Conservation (phyloP, 352 stramenopile species). For the Phytophthora tentaculata region DNA sequence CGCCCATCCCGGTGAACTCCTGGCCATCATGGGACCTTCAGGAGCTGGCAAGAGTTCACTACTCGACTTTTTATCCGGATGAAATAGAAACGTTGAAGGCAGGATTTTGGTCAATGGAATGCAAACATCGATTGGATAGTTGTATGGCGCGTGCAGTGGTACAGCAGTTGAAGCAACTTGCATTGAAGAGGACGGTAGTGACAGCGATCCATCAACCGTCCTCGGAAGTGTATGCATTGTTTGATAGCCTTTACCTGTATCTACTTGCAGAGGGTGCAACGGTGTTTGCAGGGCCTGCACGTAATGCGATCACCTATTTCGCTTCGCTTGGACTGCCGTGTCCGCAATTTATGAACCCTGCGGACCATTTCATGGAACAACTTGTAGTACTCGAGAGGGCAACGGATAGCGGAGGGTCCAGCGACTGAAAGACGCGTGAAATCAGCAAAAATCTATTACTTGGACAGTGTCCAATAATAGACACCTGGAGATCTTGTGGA, state of each 20-base stretch:
- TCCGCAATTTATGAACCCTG: slow-evolving; percentile 51
- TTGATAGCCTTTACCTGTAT: slow-evolving; percentile 49
- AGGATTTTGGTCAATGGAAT: slow-evolving; percentile 66
- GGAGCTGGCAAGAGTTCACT: slow-evolving; percentile 92
- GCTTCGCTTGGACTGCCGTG: slow-evolving; percentile 36
- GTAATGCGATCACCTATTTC: slow-evolving; percentile 42
- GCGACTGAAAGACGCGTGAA: slow-evolving; percentile 37
- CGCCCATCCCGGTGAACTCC: slow-evolving; percentile 49
- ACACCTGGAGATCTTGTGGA: slow-evolving; percentile 15
- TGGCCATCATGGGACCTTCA: slow-evolving; percentile 67
- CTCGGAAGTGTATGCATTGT: slow-evolving; percentile 49
- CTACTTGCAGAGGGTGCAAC: slow-evolving; percentile 42
- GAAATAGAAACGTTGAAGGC: slow-evolving; percentile 77
- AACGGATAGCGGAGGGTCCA: slow-evolving; percentile 36
- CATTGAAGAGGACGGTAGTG: slow-evolving; percentile 76
- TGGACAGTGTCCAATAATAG: no score
- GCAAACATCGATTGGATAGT: slow-evolving; percentile 44
- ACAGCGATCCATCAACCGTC: slow-evolving; percentile 88
- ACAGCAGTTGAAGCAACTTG: slow-evolving; percentile 60
- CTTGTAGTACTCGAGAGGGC: slow-evolving; percentile 49
- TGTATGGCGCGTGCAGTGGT: slow-evolving; percentile 57
- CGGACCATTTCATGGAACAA: slow-evolving; percentile 58
- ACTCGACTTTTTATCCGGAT: slow-evolving; percentile 88
- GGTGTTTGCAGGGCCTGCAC: slow-evolving; percentile 43
- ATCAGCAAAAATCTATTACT: slow-evolving; percentile 11